These are phyloP conservation scores for Mycena metata DNA, from an alignment of 768 basidiomycete genomes.

Conservation along the genomic window DNA sequence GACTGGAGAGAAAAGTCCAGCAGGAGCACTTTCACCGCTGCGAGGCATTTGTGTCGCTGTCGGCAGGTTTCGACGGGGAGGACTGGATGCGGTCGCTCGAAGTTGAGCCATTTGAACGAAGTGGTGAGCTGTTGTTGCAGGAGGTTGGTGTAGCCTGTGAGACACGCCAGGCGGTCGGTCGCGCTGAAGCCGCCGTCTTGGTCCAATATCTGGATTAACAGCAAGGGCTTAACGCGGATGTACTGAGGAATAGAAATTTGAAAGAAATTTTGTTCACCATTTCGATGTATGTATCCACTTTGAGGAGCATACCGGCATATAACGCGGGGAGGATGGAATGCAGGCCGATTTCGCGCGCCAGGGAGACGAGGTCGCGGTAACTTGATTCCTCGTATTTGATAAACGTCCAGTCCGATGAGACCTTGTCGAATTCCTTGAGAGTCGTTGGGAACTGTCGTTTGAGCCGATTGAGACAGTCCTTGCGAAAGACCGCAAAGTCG, in stretches of 20 bases:
- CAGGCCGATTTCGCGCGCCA: neutral
- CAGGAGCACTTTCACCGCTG: neutral
- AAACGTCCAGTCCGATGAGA: too few relatives aligned
- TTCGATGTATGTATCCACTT: neutral
- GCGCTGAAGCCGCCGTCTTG: neutral
- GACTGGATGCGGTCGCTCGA: too few relatives aligned
- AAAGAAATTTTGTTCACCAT: too few relatives aligned
- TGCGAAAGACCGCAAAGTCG: neutral
- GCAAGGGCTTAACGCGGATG: too few relatives aligned
- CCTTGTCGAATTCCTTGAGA: neutral
- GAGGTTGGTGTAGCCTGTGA: constrained; percentile 8
- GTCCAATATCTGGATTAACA: neutral
- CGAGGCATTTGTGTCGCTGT: neutral
- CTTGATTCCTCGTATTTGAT: neutral
- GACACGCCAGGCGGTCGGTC: constrained; percentile 3
- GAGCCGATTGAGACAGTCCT: constrained; percentile 21
- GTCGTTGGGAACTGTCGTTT: neutral
- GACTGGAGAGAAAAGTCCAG: neutral
- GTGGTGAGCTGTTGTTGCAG: neutral
- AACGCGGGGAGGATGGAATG: constrained; percentile 17
- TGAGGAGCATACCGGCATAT: too few relatives aligned
- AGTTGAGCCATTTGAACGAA: neutral
- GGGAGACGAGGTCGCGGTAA: neutral
- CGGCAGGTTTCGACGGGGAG: neutral
- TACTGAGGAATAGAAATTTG: too few relatives aligned